These are phyloP conservation scores for Hippophae gyantsensis DNA, from an alignment of 306 rosid species.

Conservation along the genomic window DNA sequence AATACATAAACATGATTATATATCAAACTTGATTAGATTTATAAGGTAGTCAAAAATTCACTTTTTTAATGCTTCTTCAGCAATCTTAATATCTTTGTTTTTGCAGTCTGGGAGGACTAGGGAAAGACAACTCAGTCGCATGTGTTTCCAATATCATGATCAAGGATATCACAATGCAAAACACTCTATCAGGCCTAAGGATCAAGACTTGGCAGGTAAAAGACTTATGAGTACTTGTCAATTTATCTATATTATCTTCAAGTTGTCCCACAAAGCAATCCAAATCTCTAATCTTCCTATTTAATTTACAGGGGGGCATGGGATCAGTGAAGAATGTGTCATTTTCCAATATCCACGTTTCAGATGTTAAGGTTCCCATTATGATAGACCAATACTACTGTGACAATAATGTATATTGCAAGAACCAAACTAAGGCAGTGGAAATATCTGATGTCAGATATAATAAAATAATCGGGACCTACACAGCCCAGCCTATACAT, in stretches of 20 bases:
- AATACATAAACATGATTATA: background rate
- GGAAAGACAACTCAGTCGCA: conserved; percentile 60
- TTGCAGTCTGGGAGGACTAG: conserved; percentile 74
- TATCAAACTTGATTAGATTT: background rate
- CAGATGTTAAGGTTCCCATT: conserved; percentile 60
- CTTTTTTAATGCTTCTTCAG: too few relatives aligned
- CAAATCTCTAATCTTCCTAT: background rate
- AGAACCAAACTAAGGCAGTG: conserved; percentile 62
- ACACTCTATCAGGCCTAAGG: conserved; percentile 75
- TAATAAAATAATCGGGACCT: conserved; percentile 51
- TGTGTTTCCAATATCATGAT: conserved; percentile 76
- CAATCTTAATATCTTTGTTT: conserved; percentile 2
- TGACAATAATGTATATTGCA: conserved; percentile 54
- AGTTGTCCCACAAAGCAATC: background rate
- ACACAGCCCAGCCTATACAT: conserved; percentile 49
- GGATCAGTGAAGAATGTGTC: conserved; percentile 86
- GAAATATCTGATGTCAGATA: conserved; percentile 52
- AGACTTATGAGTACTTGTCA: background rate
- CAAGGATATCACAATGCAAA: conserved; percentile 52
- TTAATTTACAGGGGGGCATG: conserved; percentile 58
- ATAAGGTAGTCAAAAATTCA: too few relatives aligned
- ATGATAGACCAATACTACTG: conserved; percentile 83
- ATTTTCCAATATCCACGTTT: conserved; percentile 63
- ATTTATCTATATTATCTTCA: background rate
- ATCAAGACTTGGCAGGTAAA: conserved; percentile 98